Evolutionary conservation across 108 stramenopile genomes (phyloP), one percentile per base, ranked within the genome.

Genomic region (Mayamaea pseudoterrestris): DNA sequence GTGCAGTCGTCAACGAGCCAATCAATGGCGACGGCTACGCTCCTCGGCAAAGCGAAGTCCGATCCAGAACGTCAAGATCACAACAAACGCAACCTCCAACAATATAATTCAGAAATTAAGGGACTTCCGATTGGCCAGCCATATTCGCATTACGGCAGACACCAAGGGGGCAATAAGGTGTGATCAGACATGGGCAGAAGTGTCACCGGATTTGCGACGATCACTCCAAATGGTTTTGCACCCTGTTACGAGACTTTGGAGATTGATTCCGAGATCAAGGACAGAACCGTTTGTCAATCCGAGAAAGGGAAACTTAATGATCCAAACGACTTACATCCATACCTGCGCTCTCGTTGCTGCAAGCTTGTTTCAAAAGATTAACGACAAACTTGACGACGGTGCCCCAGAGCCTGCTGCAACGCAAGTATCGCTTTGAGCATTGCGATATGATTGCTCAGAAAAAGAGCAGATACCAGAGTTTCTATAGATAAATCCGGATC

Each of bases 211-310:
- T n/a, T n/a, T n/a, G n/a, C n/a, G n/a, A n/a, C n/a, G n/a, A n/a
- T n/a, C n/a, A 39, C 37, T 14, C 5, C 37, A 14, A 3, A 18
- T 39, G 18, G 3, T 39, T 3, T 39, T 20, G 37, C 37, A 39
- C 16, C 31, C 60, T 11, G 35, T 65, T 3, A 13, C 44, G 2
- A 52, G 69, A 30, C 13, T 43, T n/a, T 71, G 69, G 69, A 50
- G 61, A n/a, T 31, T 39, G 1, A 58, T 55, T 21, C 69, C 69
- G 69, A 65, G 25, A 34, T 29, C 66, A 71, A 34, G 8, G 48
- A 51, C 18, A 14, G 51, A 0, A 49, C 11, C 8, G 24, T 34
- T 17, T 20, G 4, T 22, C 44, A 21, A 20, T 13, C 36, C 60
- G 35, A 50, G 60, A 45, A 49, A 44, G 0, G 30, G 54, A 27